These are phyloP conservation scores for Leccinum sublutescens DNA, from an alignment of 768 basidiomycete genomes.

Conservation along the genomic window DNA sequence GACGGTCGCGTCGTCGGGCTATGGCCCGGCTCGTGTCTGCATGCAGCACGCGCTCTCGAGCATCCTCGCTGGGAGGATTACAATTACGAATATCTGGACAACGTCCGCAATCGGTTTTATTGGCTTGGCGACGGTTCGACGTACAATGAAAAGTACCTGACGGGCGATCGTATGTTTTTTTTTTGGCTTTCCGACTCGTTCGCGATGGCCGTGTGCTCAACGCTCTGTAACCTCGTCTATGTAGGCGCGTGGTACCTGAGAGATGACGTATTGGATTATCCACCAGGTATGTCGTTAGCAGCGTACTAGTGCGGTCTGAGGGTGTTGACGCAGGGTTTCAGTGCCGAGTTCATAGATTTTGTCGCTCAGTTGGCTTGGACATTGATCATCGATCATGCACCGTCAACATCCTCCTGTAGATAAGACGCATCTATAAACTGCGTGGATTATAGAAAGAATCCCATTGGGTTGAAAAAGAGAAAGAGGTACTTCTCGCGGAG, in stretches of 20 bases:
- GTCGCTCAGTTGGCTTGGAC: not conserved
- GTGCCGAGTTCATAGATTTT: not conserved
- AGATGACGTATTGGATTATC: slow-evolving; percentile 14
- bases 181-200: slow-evolving; percentile 30
- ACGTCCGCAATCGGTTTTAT: slow-evolving; percentile 45
- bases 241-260: slow-evolving; percentile 17
- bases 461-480: too few species aligned
- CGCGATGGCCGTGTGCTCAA: slow-evolving; percentile 39
- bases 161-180: slow-evolving; percentile 35
- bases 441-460: too few species aligned
- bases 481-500: too few species aligned
- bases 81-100: slow-evolving; percentile 47
- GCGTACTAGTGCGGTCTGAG: not conserved
- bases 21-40: slow-evolving; percentile 62
- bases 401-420: too few species aligned
- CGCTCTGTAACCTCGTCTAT: not conserved
- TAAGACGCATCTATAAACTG: too few species aligned
- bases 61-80: slow-evolving; percentile 69
- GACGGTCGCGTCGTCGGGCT: slow-evolving; percentile 54
- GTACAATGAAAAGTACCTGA: slow-evolving; percentile 50
- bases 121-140: slow-evolving; percentile 60
- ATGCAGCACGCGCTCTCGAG: slow-evolving; percentile 46
- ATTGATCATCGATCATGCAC: too few species aligned
- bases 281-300: slow-evolving; percentile 4
- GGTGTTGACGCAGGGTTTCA: not conserved